phyloP scores from a whole-genome alignment of 441 rosid genomes.

The Biscutella laevigata region DNA sequence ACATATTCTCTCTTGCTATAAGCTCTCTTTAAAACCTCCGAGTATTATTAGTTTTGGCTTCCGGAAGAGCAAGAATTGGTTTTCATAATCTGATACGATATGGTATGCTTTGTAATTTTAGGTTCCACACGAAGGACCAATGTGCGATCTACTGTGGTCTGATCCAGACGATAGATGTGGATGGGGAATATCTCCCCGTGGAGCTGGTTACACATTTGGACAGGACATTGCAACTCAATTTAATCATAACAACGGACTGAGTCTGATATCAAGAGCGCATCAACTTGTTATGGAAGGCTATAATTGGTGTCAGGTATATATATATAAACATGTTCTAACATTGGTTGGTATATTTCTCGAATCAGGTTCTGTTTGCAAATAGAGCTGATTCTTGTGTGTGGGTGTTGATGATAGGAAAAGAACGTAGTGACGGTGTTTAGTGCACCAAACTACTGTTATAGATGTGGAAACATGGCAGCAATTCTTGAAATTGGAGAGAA shows the following conservation, averaged over 20 bases:
- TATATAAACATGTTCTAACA: background rate
- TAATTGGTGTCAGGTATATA: constrained; percentile 87
- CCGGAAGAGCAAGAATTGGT: background rate
- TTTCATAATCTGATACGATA: background rate
- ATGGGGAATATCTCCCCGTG: constrained; percentile 99
- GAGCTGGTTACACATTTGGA: too few species aligned
- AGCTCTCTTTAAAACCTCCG: background rate
- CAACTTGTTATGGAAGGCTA: constrained; percentile 99
- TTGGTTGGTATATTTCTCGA: background rate
- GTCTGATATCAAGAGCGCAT: constrained; percentile 90
- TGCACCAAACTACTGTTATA: constrained; percentile 95
- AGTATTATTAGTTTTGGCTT: background rate
- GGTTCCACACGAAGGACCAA: constrained; percentile 99
- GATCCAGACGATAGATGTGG: constrained; percentile 99
- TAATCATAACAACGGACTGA: constrained; percentile 84
- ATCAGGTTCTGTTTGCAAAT: background rate
- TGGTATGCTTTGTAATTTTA: constrained; percentile 17
- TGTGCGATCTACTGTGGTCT: constrained; percentile 98
- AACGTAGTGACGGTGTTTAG: constrained; percentile 97
- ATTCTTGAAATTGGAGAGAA: constrained; percentile 95
- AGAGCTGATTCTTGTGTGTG: constrained; percentile 2
- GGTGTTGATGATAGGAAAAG: constrained; percentile 56
- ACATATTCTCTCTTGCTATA: background rate
- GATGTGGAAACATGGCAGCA: constrained; percentile 99
- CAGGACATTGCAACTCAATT: constrained; percentile 82